Evolutionary conservation across 2,329 filamentous ascomycete genomes (phyloP).

Genomic region (Lasiodiplodia hormozganensis): DNA sequence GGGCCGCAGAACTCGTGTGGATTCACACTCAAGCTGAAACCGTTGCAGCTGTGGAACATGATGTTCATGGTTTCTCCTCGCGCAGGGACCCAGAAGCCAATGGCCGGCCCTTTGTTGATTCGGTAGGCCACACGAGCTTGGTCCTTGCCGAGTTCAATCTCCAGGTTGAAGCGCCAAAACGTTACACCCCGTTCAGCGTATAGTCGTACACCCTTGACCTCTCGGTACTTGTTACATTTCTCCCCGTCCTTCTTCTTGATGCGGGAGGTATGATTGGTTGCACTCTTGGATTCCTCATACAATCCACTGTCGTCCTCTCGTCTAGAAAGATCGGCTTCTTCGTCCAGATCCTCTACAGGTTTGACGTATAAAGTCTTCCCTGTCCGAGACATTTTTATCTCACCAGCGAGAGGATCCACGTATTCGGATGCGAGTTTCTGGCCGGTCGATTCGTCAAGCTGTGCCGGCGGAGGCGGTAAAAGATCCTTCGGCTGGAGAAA

Average conservation of each 20-base stretch:
- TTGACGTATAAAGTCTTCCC: constrained; percentile 88
- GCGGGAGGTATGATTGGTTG: constrained; percentile 51
- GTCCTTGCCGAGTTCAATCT: constrained; percentile 79
- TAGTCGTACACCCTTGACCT: constrained; percentile 80
- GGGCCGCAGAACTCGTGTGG: constrained; percentile 85
- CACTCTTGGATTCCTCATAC: constrained; percentile 72
- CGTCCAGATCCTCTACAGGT: constrained; percentile 84
- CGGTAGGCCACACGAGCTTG: constrained; percentile 93
- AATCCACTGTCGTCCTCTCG: constrained; percentile 83
- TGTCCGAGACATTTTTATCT: constrained; percentile 82
- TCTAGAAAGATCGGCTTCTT: constrained; percentile 77
- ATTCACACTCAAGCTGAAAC: constrained; percentile 83
- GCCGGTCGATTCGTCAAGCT: constrained; percentile 66
- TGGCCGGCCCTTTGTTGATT: constrained; percentile 88
- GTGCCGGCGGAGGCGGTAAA: constrained; percentile 76
- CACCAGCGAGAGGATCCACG: constrained; percentile 86
- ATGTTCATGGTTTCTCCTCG: constrained; percentile 91
- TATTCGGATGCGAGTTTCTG: constrained; percentile 76
- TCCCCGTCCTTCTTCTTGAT: constrained; percentile 74
- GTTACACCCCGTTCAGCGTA: constrained; percentile 87
- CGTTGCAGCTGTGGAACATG: constrained; percentile 98
- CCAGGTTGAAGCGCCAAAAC: constrained; percentile 97
- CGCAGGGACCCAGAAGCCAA: constrained; percentile 94
- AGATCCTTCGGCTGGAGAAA: constrained; percentile 88
- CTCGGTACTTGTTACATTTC: constrained; percentile 78